Conservation (phyloP, 202 grass and related monocot genomes). For the Tripidium arundinaceum region DNA sequence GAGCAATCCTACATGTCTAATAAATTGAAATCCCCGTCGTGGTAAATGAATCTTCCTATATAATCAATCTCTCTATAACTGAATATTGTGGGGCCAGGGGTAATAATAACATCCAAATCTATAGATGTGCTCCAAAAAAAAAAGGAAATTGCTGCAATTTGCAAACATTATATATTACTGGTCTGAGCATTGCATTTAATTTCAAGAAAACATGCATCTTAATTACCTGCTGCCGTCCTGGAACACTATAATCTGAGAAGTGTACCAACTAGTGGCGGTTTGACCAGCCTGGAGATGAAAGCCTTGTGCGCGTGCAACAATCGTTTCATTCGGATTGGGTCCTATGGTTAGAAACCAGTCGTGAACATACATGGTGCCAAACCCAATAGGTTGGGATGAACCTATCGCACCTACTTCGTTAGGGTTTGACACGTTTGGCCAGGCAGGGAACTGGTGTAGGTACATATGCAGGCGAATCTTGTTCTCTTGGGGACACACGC, state of each 20-base stretch:
- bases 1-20: neutral
- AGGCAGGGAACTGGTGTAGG: neutral
- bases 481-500: neutral
- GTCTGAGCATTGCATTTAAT: too few relatives aligned
- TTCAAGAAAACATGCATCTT: neutral
- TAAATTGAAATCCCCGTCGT: neutral
- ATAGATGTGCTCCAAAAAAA: too few relatives aligned
- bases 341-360: slow-evolving; percentile 11
- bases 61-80: too few relatives aligned
- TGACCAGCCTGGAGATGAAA: slow-evolving; percentile 4
- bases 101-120: too few relatives aligned
- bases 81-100: too few relatives aligned
- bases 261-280: neutral
- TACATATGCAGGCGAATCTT: neutral
- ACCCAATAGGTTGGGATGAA: neutral
- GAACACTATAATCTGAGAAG: neutral
- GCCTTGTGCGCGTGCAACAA: neutral
- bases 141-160: too few relatives aligned
- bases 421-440: neutral
- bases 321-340: neutral
- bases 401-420: neutral
- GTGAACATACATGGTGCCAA: neutral
- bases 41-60: too few relatives aligned
- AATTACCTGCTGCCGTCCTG: neutral
- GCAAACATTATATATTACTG: too few relatives aligned